A percentile compares a stretch with the other conserved stretches of the same genome.
Conservation (phyloP, 169 alveolate species). For the Plasmodium vivax region DNA sequence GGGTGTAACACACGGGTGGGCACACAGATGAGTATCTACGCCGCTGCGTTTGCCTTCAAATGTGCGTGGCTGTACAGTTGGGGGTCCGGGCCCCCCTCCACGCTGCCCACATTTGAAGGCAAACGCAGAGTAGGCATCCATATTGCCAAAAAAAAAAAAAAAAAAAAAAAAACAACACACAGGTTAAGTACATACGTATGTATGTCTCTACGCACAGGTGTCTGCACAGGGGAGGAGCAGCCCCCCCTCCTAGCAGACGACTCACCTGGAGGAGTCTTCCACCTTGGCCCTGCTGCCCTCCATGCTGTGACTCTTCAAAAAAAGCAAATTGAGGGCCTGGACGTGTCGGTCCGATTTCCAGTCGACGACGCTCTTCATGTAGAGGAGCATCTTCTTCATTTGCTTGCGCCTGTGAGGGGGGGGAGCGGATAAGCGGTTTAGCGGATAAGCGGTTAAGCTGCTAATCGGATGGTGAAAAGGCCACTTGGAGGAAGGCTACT, state of each 20-base stretch:
- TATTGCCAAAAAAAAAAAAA: background rate
- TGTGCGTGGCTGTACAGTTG: background rate
- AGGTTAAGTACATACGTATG: background rate
- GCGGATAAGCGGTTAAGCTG: background rate
- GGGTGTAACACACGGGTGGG: background rate
- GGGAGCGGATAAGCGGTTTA: background rate
- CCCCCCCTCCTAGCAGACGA: background rate
- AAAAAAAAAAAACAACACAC: background rate
- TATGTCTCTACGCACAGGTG: background rate
- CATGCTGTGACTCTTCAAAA: slow-evolving; percentile 21
- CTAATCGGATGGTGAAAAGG: background rate
- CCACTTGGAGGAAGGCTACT: background rate
- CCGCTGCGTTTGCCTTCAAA: background rate
- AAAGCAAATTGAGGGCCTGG: slow-evolving; percentile 35
- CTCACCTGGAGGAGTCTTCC: background rate
- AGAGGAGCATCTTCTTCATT: slow-evolving; percentile 69
- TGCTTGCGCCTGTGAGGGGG: slow-evolving; percentile 22
- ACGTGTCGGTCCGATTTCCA: slow-evolving; percentile 56
- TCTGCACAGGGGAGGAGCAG: background rate
- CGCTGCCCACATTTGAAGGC: background rate
- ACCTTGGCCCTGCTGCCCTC: background rate
- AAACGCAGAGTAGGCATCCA: background rate
- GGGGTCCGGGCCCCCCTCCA: background rate
- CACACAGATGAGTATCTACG: background rate
- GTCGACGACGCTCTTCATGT: slow-evolving; percentile 55